Conservation (phyloP, 192 early-diverging fungal genomes). For the Piromyces sp. region DNA sequence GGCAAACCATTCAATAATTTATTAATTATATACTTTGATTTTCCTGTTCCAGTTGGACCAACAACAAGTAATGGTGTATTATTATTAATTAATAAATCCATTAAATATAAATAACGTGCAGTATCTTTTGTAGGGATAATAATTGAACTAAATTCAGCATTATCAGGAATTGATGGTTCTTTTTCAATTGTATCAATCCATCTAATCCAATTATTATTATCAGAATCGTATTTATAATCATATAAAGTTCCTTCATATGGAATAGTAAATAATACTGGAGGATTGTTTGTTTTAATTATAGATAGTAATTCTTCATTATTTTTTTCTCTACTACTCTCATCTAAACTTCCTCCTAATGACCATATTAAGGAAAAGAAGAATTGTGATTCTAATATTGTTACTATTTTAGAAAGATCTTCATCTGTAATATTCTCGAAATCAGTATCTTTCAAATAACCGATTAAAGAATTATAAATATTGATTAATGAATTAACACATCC, state of each 20-base stretch:
- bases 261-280: constrained; percentile 8
- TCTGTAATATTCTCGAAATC: constrained; percentile 6
- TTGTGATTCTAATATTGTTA: constrained; percentile 16
- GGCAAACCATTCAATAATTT: constrained; percentile 28
- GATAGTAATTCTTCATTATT: constrained; percentile 18
- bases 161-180: constrained; percentile 15
- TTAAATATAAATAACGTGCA: constrained; percentile 36
- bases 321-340: constrained; percentile 24
- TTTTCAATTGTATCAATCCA: constrained; percentile 32
- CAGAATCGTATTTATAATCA: constrained; percentile 22
- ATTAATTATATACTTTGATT: constrained; percentile 39
- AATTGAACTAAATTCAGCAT: constrained; percentile 38
- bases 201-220: constrained; percentile 18
- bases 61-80: constrained; percentile 26
- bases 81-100: constrained; percentile 34
- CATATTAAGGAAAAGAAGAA: constrained; percentile 33
- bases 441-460: constrained; percentile 20
- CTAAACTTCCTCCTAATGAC: constrained; percentile 37
- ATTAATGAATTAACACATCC: constrained; percentile 35
- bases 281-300: constrained; percentile 1
- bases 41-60: constrained; percentile 43
- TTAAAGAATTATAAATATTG: constrained; percentile 20
- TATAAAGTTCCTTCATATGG: constrained; percentile 25
- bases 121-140: constrained; percentile 45
- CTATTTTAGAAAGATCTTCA: not conserved